Percentiles rank a stretch among this genome's conserved stretches.
Conservation (phyloP, 2,329 filamentous ascomycete species). For the Teratosphaeria zuluensis region DNA sequence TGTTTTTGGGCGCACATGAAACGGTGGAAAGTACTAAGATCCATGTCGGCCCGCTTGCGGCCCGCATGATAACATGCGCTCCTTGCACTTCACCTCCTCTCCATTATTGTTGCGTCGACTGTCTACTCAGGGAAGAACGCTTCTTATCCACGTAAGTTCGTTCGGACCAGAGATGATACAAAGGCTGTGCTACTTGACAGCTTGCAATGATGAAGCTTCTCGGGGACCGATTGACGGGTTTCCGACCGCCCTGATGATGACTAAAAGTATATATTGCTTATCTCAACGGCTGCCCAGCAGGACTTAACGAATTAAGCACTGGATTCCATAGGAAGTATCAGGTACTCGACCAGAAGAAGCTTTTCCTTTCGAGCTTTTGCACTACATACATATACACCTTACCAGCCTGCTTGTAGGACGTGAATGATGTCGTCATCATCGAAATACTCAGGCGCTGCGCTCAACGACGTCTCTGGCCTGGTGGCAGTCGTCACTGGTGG, state of each 20-base stretch:
- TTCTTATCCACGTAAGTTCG: too few relatives aligned
- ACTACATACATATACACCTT: not conserved
- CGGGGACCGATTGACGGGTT: not conserved
- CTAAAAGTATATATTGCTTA: not conserved
- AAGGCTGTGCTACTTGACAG: not conserved
- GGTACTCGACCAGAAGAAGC: too few relatives aligned
- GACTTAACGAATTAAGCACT: not conserved
- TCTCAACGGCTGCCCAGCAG: not conserved
- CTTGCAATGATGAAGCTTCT: not conserved
- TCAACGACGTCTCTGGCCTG: conserved; percentile 20
- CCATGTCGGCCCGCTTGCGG: not conserved
- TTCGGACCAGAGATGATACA: too few relatives aligned
- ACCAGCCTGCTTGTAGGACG: too few relatives aligned
- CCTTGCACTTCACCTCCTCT: not conserved
- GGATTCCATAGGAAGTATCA: too few relatives aligned
- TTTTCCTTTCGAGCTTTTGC: too few relatives aligned
- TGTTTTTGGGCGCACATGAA: too few relatives aligned
- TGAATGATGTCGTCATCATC: conserved; percentile 2
- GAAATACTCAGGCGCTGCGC: conserved; percentile 11
- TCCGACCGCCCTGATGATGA: not conserved
- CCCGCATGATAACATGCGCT: not conserved
- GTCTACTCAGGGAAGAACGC: not conserved
- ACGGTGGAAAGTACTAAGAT: too few relatives aligned
- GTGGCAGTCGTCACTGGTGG: conserved; percentile 24
- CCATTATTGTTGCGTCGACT: not conserved